Conservation (phyloP, 768 basidiomycete genomes). For the Lyophyllum decastes region DNA sequence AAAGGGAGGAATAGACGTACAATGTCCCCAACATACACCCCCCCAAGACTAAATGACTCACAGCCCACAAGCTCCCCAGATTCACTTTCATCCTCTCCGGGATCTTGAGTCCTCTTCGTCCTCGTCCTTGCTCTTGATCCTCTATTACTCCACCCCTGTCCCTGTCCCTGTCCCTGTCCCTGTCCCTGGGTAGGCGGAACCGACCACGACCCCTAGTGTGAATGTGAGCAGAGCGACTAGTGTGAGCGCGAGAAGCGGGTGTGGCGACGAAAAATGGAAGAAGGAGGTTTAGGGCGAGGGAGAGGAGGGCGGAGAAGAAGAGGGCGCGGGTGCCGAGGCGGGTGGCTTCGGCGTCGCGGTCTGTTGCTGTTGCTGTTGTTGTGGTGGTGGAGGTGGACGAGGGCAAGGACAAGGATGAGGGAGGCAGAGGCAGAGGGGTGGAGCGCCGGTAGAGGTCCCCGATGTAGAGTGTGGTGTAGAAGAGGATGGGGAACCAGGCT, state of each 20-base stretch:
- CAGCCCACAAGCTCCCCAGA: constrained; percentile 75
- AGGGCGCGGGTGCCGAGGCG: constrained; percentile 84
- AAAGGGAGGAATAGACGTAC: constrained; percentile 46
- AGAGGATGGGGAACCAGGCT: constrained; percentile 91
- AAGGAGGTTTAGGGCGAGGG: constrained; percentile 66
- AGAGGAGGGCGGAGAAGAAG: constrained; percentile 73
- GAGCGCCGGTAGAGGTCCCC: constrained; percentile 79
- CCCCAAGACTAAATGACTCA: constrained; percentile 74
- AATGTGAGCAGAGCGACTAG: no score
- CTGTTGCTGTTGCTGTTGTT: no score
- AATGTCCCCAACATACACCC: constrained; percentile 80
- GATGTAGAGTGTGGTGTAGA: constrained; percentile 86
- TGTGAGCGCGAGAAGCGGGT: constrained; percentile 6
- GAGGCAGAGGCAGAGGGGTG: constrained; percentile 25
- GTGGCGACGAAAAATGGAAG: constrained; percentile 64
- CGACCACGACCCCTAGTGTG: no score
- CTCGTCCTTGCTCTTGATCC: constrained; percentile 13
- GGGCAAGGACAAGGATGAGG: no score
- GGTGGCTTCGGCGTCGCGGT: constrained; percentile 68
- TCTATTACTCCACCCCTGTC: not conserved
- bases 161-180: not conserved
- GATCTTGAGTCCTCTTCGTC: constrained; percentile 27
- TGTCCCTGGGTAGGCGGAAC: no score
- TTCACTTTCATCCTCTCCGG: constrained; percentile 55
- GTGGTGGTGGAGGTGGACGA: no score